Base-by-base conservation (phyloP, 768 basidiomycete genomes). In the Russula sp. region DNA sequence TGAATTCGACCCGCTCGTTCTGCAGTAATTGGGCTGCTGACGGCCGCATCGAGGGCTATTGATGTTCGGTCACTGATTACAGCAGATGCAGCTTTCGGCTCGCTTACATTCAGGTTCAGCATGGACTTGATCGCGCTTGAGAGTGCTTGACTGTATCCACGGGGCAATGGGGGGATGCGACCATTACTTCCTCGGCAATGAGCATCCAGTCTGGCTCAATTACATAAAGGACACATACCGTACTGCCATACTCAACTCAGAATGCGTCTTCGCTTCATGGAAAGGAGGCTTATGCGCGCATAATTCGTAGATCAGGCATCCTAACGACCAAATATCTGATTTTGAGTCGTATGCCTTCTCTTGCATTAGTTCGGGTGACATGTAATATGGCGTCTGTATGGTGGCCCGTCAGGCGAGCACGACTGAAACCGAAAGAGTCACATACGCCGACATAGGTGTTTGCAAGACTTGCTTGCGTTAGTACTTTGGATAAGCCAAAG, bases 281-380 rank as follows among this genome's bases (percentile, higher is more conserved):
- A 97, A 97, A 6, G 94, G 94, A 0, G 94, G 94, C 70, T 90
- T 90, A 59, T 94, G 80, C 0, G 96, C 94, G 68, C 96, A 98
- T 44, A 98, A 83, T 76, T 98, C 97, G 74, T 92, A 98, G 28
- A 98, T 92, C 34, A 98, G 81, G 76, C 97, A 99, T 1, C 97
- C 97, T 32, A 98, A 81, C 5, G 93, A 95, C 97, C 97, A 99
- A 54, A 99, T 98, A 72, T 99, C 97, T 0, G 92, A 94, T 77
- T 98, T 99, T 8, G 92, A 89, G 76, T 98, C 97, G 76, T 99
- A 99, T 3, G 92, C 85, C 73, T 92, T 94, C 73, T 98, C 96
- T 77, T 92, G 92, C 84, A 98, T 93, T 38, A 98, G 82, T 75
- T 99, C 96, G 0, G 97, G 97, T 1, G 94, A 97, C 97, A 99